Percentiles rank a stretch among this genome's conserved stretches.
phyloP scores from a whole-genome alignment of 768 basidiomycete species.

The Trichaptum fuscoviolaceum region DNA sequence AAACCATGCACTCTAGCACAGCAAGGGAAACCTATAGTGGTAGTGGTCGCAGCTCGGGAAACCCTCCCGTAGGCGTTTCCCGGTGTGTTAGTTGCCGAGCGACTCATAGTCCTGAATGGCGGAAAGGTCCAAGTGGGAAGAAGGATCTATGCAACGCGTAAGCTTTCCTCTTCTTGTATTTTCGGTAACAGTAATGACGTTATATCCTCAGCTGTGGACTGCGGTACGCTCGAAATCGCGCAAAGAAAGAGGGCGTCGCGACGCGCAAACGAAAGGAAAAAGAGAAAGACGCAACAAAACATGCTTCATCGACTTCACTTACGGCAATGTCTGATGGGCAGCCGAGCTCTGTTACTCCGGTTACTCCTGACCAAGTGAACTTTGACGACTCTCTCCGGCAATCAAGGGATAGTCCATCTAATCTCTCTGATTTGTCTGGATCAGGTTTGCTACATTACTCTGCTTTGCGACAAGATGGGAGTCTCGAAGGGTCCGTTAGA shows the following conservation, averaged over 20 bases:
- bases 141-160: conserved; percentile 93
- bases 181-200: neutral
- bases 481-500: neutral
- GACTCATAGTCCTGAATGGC: conserved; percentile 83
- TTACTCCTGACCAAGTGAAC: neutral
- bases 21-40: conserved; percentile 38
- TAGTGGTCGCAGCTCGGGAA: conserved; percentile 46
- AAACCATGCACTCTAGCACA: neutral
- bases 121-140: conserved; percentile 85
- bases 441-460: neutral
- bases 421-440: neutral
- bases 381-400: neutral
- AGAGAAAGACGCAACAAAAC: neutral
- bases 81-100: conserved; percentile 79
- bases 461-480: neutral
- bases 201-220: conserved; percentile 60
- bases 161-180: conserved; percentile 28
- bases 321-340: neutral
- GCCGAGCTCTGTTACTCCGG: neutral
- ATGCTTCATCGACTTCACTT: neutral
- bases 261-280: conserved; percentile 65
- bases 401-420: neutral
- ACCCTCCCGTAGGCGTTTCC: conserved; percentile 66
- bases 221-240: conserved; percentile 80
- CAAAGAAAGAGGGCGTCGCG: conserved; percentile 76